Base-by-base conservation (phyloP, 2,329 filamentous ascomycete species). In the Pleomassaria siparia region DNA sequence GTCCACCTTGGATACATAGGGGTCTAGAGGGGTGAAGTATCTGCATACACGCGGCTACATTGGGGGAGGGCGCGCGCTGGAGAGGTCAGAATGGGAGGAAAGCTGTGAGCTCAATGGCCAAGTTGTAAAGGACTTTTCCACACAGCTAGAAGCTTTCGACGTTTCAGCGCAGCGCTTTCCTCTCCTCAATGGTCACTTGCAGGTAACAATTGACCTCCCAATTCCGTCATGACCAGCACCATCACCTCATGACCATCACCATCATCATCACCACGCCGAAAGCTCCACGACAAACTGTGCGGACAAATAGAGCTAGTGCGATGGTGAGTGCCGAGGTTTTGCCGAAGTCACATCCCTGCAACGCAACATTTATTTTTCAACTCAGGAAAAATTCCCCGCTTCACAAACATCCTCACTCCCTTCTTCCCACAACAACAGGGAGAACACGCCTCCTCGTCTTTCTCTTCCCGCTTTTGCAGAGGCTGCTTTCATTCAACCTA, bases 401-500 rank as follows among this genome's bases (percentile, higher is more conserved):
- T 39, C 49, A 43, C 46, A 39, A 40, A 26, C 26, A 46, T 28
- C 30, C 41, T 18, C 36, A 13, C 51, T 44, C 52, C 50, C 37
- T 46, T 45, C 46, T 52, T 43, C 46, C 48, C 43, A 48, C 53
- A 49, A 54, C 53, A 22, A 50, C 58, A 56, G 53, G 49, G 46
- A 52, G 47, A 54, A 52, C 56, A 53, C 46, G 60, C 55, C 58
- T 55, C 54, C 52, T 54, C 35, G 41, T 45, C 26, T 29, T 58
- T 51, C 53, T 54, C 26, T 25, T 22, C 37, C 28, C 22, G n/a
- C 15, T 30, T 37, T 40, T 28, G 10, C 35, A 21, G 44, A 25
- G 18, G n/a, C 46, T 59, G 54, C 53, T 58, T 60, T 56, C 49
- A 24, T 28, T 58, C 30, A 15, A 39, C 13, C 11, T 18, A 30